Conservation (phyloP, 805 yeast species). For the Debaryomyces maramus region DNA sequence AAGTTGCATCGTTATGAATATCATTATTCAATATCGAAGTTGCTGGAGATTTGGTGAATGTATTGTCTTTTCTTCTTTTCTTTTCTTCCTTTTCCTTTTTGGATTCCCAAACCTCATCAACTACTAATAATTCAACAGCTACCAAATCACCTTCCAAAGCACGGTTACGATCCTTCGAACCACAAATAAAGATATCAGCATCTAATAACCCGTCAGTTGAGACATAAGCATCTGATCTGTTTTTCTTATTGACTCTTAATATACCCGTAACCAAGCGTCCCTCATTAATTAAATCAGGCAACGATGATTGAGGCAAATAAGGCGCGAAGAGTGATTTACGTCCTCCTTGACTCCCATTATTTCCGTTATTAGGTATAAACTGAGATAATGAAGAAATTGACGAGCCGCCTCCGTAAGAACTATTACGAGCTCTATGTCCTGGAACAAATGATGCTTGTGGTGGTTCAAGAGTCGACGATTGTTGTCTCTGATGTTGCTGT, state of each 20-base stretch:
- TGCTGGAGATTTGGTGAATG: conserved; percentile 31
- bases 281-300: conserved; percentile 85
- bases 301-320: conserved; percentile 87
- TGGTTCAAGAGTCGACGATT: conserved; percentile 34
- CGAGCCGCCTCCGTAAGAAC: conserved; percentile 62
- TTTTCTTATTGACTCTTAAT: conserved; percentile 90
- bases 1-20: conserved; percentile 78
- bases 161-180: conserved; percentile 96
- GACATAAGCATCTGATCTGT: conserved; percentile 97
- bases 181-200: conserved; percentile 96
- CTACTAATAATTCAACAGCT: conserved; percentile 90
- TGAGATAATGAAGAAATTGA: conserved; percentile 52
- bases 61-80: conserved; percentile 77
- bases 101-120: conserved; percentile 97
- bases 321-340: conserved; percentile 92
- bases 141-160: conserved; percentile 96
- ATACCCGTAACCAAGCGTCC: conserved; percentile 92
- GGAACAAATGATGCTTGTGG: conserved; percentile 57
- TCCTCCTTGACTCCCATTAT: conserved; percentile 40
- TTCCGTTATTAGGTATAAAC: conserved; percentile 31
- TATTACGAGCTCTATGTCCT: conserved; percentile 70
- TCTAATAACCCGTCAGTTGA: conserved; percentile 93
- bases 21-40: conserved; percentile 57
- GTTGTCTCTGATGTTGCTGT: conserved; percentile 21
- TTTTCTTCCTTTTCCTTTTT: conserved; percentile 97